These are phyloP conservation scores for Eragrostis curvula DNA, from an alignment of 176 grass and related monocot species.

Conservation along the genomic window DNA sequence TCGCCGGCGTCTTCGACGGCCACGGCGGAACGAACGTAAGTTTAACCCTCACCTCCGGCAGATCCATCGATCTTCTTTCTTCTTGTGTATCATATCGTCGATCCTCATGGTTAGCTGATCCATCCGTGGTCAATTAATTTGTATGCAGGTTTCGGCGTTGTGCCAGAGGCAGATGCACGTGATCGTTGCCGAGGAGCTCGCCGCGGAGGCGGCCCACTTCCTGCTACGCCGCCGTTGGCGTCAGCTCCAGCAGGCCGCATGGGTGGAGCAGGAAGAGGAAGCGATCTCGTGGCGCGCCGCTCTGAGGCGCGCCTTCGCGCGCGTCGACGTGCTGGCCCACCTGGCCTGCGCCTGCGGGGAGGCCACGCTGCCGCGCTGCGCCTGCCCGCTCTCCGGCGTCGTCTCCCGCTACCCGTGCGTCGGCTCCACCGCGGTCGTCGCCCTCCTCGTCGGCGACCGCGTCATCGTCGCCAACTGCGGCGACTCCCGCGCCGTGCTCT, in stretches of 20 bases:
- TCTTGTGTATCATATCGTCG: too few relatives aligned
- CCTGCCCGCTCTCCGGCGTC: slow-evolving; percentile 43
- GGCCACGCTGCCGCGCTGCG: slow-evolving; percentile 44
- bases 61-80: too few relatives aligned
- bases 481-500: slow-evolving; percentile 81
- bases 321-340: slow-evolving; percentile 67
- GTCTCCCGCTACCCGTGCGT: slow-evolving; percentile 46
- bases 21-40: slow-evolving; percentile 74
- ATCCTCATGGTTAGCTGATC: background rate
- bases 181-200: slow-evolving; percentile 63
- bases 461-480: slow-evolving; percentile 84
- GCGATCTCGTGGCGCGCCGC: slow-evolving; percentile 51
- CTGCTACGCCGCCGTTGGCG: background rate
- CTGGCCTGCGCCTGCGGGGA: slow-evolving; percentile 73
- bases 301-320: slow-evolving; percentile 47
- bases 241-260: background rate
- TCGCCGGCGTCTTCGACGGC: slow-evolving; percentile 87
- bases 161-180: slow-evolving; percentile 78
- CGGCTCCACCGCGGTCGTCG: slow-evolving; percentile 84
- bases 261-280: background rate
- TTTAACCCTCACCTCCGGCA: background rate
- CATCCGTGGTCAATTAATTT: background rate
- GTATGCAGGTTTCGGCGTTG: slow-evolving; percentile 64
- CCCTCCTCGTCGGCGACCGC: slow-evolving; percentile 49
- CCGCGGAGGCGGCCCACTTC: background rate